phyloP scores from a whole-genome alignment of 2,329 filamentous ascomycete genomes.

The Bipolaris gigantea region DNA sequence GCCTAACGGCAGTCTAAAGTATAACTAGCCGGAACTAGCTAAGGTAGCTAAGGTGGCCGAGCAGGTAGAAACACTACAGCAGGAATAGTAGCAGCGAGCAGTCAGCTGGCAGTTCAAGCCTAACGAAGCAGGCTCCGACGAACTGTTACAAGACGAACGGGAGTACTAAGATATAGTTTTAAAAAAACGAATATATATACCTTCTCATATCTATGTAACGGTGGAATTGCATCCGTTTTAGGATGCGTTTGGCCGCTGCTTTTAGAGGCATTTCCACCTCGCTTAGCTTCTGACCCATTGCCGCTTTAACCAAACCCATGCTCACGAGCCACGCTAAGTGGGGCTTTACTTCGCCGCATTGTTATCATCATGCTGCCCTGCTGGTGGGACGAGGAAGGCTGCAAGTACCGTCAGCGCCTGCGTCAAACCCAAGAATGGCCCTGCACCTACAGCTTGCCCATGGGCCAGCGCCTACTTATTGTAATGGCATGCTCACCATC shows the following conservation, averaged over 20 bases:
- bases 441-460: slow-evolving; percentile 3
- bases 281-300: not conserved
- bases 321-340: slow-evolving; percentile 1
- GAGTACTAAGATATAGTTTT: no score
- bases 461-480: slow-evolving; percentile 10
- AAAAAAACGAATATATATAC: no score
- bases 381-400: slow-evolving; percentile 1
- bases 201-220: not conserved
- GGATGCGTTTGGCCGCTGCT: not conserved
- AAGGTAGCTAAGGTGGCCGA: no score
- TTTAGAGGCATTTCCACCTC: slow-evolving; percentile 2
- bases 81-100: no score
- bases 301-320: slow-evolving; percentile 4
- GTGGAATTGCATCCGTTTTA: slow-evolving; percentile 2
- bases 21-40: no score
- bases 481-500: slow-evolving; percentile 11
- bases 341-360: not conserved
- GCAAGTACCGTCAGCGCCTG: not conserved
- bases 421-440: slow-evolving; percentile 2
- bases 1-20: no score
- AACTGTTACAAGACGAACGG: no score
- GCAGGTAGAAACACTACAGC: no score
- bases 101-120: no score
- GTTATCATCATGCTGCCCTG: not conserved
- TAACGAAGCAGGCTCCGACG: no score